Conservation (phyloP, 345 rosid genomes). For the Eutrema heterophyllum region DNA sequence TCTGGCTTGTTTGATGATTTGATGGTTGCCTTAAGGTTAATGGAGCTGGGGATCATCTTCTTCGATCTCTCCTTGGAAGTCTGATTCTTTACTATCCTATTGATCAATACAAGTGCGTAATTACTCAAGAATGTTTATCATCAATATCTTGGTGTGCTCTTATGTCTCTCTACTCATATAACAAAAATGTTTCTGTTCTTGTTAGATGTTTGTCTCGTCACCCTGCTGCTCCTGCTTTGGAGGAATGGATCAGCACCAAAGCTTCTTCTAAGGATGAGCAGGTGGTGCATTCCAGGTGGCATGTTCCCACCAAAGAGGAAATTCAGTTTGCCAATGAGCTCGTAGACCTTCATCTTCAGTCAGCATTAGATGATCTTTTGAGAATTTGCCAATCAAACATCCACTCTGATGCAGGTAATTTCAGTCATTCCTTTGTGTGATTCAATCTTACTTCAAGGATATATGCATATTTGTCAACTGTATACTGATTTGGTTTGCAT, state of each 20-base stretch:
- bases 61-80: constrained; percentile 87
- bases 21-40: constrained; percentile 57
- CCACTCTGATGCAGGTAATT: constrained; percentile 79
- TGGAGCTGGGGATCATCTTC: constrained; percentile 93
- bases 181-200: constrained; percentile 28
- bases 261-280: constrained; percentile 52
- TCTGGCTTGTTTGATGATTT: constrained; percentile 5
- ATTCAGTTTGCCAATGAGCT: constrained; percentile 95
- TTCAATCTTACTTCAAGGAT: constrained; percentile 7
- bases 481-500: neutral
- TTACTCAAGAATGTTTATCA: constrained; percentile 5
- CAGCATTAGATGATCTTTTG: constrained; percentile 83
- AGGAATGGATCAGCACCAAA: constrained; percentile 94
- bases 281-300: constrained; percentile 67
- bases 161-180: constrained; percentile 3
- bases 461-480: neutral
- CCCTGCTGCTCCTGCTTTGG: constrained; percentile 75
- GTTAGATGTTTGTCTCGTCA: constrained; percentile 67
- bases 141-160: neutral
- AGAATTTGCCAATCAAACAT: constrained; percentile 71
- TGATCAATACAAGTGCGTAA: constrained; percentile 78
- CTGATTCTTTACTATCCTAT: constrained; percentile 82
- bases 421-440: constrained; percentile 1
- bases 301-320: constrained; percentile 79
- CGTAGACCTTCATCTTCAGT: constrained; percentile 73